phyloP scores from a whole-genome alignment of 148 eudicot genomes.

The Vaccinium corymbosum region DNA sequence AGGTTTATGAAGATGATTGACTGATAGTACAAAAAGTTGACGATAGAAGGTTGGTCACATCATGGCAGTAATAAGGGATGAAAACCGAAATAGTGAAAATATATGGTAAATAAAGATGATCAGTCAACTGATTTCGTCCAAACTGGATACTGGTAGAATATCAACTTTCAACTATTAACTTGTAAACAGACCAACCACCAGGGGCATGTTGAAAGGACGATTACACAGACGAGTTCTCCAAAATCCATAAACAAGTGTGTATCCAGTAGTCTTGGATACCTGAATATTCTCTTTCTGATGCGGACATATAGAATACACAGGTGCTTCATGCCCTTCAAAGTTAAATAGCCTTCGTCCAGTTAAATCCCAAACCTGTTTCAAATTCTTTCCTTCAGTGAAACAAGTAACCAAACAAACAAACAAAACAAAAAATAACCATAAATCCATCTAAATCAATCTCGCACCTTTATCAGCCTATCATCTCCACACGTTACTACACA shows the following conservation, averaged over 20 bases:
- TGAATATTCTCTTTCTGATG: slow-evolving; percentile 89
- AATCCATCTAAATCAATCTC: background rate
- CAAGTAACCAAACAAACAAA: background rate
- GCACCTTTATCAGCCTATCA: slow-evolving; percentile 86
- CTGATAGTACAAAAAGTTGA: background rate
- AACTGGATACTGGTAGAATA: background rate
- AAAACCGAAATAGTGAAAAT: background rate
- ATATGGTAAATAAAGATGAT: slow-evolving; percentile 2
- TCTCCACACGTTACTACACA: slow-evolving; percentile 92
- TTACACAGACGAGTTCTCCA: background rate
- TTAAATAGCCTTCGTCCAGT: slow-evolving; percentile 63
- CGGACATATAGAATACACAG: slow-evolving; percentile 88
- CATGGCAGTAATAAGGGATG: background rate
- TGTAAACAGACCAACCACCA: background rate
- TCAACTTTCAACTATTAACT: background rate
- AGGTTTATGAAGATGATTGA: background rate
- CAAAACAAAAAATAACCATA: background rate
- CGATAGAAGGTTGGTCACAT: background rate
- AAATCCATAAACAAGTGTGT: background rate
- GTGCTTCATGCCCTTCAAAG: slow-evolving; percentile 96
- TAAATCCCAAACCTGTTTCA: slow-evolving; percentile 84
- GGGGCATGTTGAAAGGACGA: background rate
- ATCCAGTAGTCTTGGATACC: slow-evolving; percentile 31
- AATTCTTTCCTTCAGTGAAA: slow-evolving; percentile 14
- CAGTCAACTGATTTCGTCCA: background rate